These are phyloP conservation scores for Termitomyces sp. DNA, from an alignment of 768 basidiomycete genomes.

Conservation along the genomic window DNA sequence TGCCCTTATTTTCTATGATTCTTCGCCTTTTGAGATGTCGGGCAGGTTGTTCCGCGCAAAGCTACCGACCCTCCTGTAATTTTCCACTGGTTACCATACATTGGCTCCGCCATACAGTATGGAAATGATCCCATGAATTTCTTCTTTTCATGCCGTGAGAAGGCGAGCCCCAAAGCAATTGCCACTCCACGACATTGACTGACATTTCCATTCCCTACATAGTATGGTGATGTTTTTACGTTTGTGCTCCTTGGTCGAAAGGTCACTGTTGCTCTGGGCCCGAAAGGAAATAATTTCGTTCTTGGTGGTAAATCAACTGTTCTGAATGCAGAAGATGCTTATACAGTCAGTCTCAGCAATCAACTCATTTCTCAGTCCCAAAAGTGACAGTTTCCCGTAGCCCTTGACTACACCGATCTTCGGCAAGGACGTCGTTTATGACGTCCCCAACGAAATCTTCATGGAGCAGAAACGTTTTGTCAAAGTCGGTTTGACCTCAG, in stretches of 20 bases:
- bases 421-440: constrained; percentile 96
- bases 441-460: constrained; percentile 90
- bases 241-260: constrained; percentile 86
- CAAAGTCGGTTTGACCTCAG: constrained; percentile 89
- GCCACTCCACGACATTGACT: not conserved
- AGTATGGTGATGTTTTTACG: constrained; percentile 98
- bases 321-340: constrained; percentile 95
- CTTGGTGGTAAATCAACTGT: constrained; percentile 90
- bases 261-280: constrained; percentile 85
- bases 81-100: constrained; percentile 86
- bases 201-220: not conserved
- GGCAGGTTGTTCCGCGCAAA: constrained; percentile 63
- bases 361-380: not conserved
- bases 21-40: not conserved
- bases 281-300: constrained; percentile 91
- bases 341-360: constrained; percentile 53
- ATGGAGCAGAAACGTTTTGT: constrained; percentile 99
- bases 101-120: constrained; percentile 87
- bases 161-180: constrained; percentile 37
- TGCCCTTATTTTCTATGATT: constrained; percentile 16
- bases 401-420: constrained; percentile 93
- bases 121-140: constrained; percentile 92
- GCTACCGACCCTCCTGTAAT: constrained; percentile 80
- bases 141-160: constrained; percentile 71
- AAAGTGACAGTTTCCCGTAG: constrained; percentile 30